Evolutionary conservation across 2,329 filamentous ascomycete species (phyloP), one percentile per base, ranked within the genome.

Genomic region (Epichloe elymi): DNA sequence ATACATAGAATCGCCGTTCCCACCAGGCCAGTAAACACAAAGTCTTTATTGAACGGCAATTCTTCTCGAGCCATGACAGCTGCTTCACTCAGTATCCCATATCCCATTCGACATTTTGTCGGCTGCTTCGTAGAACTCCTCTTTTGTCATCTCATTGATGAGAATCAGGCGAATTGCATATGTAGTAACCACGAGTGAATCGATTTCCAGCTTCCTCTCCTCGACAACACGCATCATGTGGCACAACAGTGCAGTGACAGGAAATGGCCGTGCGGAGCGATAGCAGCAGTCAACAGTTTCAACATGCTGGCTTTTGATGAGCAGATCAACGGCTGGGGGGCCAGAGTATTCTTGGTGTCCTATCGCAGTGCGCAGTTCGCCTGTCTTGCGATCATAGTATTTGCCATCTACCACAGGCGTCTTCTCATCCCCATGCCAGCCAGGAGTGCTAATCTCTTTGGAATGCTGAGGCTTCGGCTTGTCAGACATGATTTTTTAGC

Each of bases 341-440:
- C 55, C 55, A 14, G 15, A 8, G 42, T 55, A 54, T 45, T 44
- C 39, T 3, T 8, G 17, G 17, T 8, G 17, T 12, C 26, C 20
- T 12, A 26, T 17, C 12, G 49, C 49, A 17, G 37, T 26, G 3
- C 52, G 41, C 12, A 57, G 19, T 49, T 56, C 52, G 12, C 55
- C 54, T 3, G 55, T 54, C n/a, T 37, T 35, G 8, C 44, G 52
- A 42, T 57, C 55, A 15, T 52, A 36, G 41, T 53, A 53, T 41
- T 56, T 56, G 39, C 49, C 51, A n/a, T 57, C 54, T 8, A 57
- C 52, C 15, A 57, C 45, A 0, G 54, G 50, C 11, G 50, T 51
- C 36, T 42, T 17, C 8, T 41, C 41, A 10, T 54, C 54, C 14
- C 19, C 36, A 40, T 57, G 50, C 54, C 55, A 57, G 2, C 46